These are phyloP conservation scores for Exophiala spinifera DNA, from an alignment of 2,329 filamentous ascomycete genomes.

Conservation along the genomic window DNA sequence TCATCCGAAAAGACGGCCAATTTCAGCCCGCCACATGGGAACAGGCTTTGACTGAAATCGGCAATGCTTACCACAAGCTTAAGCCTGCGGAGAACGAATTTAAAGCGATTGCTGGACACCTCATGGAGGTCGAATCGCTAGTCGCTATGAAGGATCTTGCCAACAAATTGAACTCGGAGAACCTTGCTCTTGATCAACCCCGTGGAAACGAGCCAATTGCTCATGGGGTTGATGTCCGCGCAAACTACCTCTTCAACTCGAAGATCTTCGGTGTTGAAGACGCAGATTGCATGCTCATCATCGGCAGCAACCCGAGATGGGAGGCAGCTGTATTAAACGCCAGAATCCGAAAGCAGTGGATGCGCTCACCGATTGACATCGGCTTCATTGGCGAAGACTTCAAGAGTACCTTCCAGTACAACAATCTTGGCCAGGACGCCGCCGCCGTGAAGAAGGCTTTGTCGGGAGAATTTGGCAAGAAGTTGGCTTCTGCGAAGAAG, in stretches of 20 bases:
- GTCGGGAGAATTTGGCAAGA: constrained; percentile 85
- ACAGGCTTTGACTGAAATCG: constrained; percentile 85
- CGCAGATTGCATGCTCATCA: constrained; percentile 83
- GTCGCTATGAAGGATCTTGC: constrained; percentile 96
- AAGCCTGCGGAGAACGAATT: constrained; percentile 89
- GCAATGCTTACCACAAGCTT: constrained; percentile 72
- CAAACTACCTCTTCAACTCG: constrained; percentile 97
- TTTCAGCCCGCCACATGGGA: constrained; percentile 95
- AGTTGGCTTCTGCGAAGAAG: constrained; percentile 78
- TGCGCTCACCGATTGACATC: constrained; percentile 90
- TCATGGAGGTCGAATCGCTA: constrained; percentile 87
- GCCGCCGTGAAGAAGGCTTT: constrained; percentile 81
- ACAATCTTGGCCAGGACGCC: constrained; percentile 79
- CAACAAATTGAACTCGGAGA: constrained; percentile 95
- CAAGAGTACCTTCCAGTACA: constrained; percentile 91
- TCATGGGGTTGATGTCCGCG: constrained; percentile 88
- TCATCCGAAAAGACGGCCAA: constrained; percentile 83
- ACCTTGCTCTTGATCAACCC: constrained; percentile 87
- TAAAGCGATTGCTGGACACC: constrained; percentile 87
- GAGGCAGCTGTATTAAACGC: constrained; percentile 95
- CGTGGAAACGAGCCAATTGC: constrained; percentile 78
- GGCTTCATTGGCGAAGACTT: constrained; percentile 87
- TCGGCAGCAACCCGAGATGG: constrained; percentile 92
- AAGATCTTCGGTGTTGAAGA: constrained; percentile 91
- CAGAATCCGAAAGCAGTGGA: constrained; percentile 95